Base-by-base conservation (phyloP, 257 asterid genomes). In the Gentiana dahurica region DNA sequence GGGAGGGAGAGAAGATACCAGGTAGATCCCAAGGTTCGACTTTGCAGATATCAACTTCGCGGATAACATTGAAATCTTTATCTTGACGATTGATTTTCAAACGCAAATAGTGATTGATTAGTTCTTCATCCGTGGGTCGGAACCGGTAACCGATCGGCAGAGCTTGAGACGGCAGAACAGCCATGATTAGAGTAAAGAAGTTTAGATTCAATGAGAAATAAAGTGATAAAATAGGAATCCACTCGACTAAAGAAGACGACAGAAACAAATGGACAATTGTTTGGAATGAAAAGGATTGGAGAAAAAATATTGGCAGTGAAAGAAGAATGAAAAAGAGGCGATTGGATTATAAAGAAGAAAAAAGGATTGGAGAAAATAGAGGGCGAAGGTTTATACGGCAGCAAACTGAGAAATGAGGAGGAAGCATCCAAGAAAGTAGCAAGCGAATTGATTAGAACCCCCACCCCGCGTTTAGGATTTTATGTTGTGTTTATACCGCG, bases 11-110 rank as follows among this genome's bases (percentile, higher is more conserved):
- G 1, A 33, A 44, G 3, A 45, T 57, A 86, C 97, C 83, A 54
- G 97, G 97, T 56, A 89, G 80, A 70, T 89, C 95, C 98, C 94
- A 84, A 11, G 98, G 98, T 71, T 87, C 95, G 72, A 66, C 66
- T 65, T 84, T 90, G 68, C 98, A 90, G 44, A 90, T 75, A 76
- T 90, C 98, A 50, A 90, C 77, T 66, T 90, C 98, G 7, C 98
- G 94, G 61, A 90, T 87, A 49, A 69, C 73, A 47, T 76, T 58
- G 56, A 86, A 96, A 57, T 87, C 86, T 24, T 78, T 67, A 55
- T 80, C 77, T 41, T 55, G 76, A 47, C 87, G 66, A 57, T 79
- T 84, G 71, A 87, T 90, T 57, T 90, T 90, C 24, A 74, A 79
- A 74, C 79, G 63, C 61, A 90, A 34, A 59, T 86, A 90, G 71